A percentile compares a stretch with the other conserved stretches of the same genome.
Conservation (phyloP, 768 basidiomycete species). For the Amanita thiersii region DNA sequence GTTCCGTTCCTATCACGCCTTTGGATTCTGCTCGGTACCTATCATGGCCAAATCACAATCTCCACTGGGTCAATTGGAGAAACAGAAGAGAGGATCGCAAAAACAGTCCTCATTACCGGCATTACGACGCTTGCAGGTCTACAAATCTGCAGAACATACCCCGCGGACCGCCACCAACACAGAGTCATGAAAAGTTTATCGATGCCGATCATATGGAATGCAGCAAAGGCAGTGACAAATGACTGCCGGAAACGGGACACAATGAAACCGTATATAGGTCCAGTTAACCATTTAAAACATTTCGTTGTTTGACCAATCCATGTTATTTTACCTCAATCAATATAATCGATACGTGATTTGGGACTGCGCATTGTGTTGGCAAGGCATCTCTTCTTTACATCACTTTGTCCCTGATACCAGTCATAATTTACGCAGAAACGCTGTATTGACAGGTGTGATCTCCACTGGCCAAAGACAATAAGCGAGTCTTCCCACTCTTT, state of each 20-base stretch:
- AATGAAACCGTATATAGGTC: no score
- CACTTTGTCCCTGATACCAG: no score
- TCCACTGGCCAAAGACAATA: conserved; percentile 18
- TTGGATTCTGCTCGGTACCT: conserved; percentile 5
- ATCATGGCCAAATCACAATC: neutral
- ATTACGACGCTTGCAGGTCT: conserved; percentile 7
- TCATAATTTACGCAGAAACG: neutral
- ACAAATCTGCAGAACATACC: no score
- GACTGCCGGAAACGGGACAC: no score
- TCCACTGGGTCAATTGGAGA: neutral
- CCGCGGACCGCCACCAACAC: no score
- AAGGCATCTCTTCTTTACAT: neutral
- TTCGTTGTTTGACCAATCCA: no score
- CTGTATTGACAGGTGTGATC: neutral
- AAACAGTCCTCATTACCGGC: neutral
- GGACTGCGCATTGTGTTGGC: no score
- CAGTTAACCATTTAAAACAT: no score
- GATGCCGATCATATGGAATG: no score
- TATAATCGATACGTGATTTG: no score
- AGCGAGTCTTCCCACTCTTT: conserved; percentile 16
- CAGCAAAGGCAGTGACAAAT: no score
- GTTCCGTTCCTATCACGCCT: conserved; percentile 27
- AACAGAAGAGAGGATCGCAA: neutral
- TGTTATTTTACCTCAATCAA: no score
- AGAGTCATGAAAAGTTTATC: neutral